Evolutionary conservation across 495 filamentous ascomycete genomes (phyloP).

Genomic region (Niebla homalea): DNA sequence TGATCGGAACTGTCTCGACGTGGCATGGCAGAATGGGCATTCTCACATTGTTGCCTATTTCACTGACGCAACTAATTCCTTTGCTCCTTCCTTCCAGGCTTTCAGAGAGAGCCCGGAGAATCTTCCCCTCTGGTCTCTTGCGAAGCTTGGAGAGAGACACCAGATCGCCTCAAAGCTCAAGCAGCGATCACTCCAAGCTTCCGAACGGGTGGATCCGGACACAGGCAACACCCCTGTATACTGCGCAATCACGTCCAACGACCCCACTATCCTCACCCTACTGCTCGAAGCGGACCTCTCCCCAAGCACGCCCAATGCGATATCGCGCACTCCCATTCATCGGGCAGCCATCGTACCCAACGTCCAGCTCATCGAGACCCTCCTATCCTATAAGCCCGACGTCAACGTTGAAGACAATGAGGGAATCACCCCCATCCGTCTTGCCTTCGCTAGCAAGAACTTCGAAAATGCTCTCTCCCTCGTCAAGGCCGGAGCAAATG

Average conservation of each 20-base stretch:
- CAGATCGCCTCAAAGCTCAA: neutral
- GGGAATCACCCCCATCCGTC: conserved; percentile 45
- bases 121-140: conserved; percentile 10
- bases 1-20: conserved; percentile 6
- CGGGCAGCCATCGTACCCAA: neutral
- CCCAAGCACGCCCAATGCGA: neutral
- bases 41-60: neutral
- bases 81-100: neutral
- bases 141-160: neutral
- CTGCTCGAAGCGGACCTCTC: neutral
- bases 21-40: conserved; percentile 14
- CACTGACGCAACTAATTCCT: neutral
- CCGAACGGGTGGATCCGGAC: conserved; percentile 3
- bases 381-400: conserved; percentile 1
- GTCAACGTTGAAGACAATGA: conserved; percentile 1
- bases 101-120: neutral
- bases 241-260: conserved; percentile 3
- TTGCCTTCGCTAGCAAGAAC: conserved; percentile 45
- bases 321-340: conserved; percentile 7
- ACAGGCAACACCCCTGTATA: conserved; percentile 9
- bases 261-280: neutral
- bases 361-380: neutral
- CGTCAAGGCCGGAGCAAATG: conserved; percentile 3
- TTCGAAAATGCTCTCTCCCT: neutral
- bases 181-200: neutral